phyloP scores from a whole-genome alignment of 768 basidiomycete genomes.

The Collybiopsis luxurians region DNA sequence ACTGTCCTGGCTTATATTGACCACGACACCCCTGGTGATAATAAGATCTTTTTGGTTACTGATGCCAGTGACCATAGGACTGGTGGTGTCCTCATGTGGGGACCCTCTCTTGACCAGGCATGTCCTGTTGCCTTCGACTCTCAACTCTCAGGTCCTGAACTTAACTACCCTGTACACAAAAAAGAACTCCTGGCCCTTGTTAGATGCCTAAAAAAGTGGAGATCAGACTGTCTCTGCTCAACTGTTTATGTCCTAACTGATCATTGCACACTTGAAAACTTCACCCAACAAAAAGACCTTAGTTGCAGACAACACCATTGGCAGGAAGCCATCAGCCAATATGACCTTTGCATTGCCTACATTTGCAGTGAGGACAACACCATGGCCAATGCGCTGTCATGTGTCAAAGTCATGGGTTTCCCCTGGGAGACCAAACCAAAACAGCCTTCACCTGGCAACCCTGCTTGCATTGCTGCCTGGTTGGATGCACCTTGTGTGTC shows the following conservation, averaged over 20 bases:
- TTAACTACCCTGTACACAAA: slow-evolving; percentile 27
- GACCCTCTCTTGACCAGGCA: slow-evolving; percentile 20
- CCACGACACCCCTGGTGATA: slow-evolving; percentile 24
- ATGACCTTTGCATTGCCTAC: slow-evolving; percentile 25
- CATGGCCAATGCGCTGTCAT: slow-evolving; percentile 23
- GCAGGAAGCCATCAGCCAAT: slow-evolving; percentile 26
- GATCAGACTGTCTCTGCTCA: slow-evolving; percentile 12
- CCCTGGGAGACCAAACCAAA: background rate
- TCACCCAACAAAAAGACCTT: slow-evolving; percentile 21
- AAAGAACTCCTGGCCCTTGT: slow-evolving; percentile 31
- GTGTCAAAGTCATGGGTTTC: background rate
- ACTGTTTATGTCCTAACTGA: slow-evolving; percentile 25
- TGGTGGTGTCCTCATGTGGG: slow-evolving; percentile 23
- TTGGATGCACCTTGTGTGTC: background rate
- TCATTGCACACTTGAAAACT: slow-evolving; percentile 28
- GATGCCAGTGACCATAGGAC: slow-evolving; percentile 26
- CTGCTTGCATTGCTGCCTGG: background rate
- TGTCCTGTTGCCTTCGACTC: slow-evolving; percentile 29
- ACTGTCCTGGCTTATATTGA: slow-evolving; percentile 28
- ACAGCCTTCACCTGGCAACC: too few relatives aligned
- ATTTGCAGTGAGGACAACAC: slow-evolving; percentile 23
- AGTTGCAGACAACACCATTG: slow-evolving; percentile 23
- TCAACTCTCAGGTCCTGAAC: slow-evolving; percentile 18
- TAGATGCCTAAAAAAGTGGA: slow-evolving; percentile 17
- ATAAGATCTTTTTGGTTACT: slow-evolving; percentile 27